phyloP scores from a whole-genome alignment of 805 yeast genomes.

The Ogataea ramenticola region DNA sequence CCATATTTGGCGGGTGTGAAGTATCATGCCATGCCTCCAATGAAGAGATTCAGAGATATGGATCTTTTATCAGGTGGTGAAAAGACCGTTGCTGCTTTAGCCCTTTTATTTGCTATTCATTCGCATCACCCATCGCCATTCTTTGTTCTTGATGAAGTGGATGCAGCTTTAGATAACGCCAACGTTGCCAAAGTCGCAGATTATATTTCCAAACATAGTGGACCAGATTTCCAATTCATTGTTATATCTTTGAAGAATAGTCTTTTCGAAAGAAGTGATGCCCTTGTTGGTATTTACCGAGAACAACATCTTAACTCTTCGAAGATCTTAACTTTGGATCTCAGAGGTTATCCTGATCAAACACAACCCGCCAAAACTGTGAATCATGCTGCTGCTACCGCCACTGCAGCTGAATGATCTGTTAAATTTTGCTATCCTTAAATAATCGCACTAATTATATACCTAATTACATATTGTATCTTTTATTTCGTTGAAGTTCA shows the following conservation, averaged over 20 bases:
- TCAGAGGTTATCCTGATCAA: conserved; percentile 49
- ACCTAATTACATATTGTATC: no score
- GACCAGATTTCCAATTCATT: conserved; percentile 80
- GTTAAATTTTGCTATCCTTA: no score
- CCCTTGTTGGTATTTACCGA: conserved; percentile 87
- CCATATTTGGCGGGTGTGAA: conserved; percentile 80
- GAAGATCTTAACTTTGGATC: conserved; percentile 64
- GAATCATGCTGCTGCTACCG: not conserved
- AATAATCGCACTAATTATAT: no score
- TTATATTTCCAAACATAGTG: conserved; percentile 69
- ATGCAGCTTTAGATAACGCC: conserved; percentile 90
- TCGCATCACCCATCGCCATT: conserved; percentile 91
- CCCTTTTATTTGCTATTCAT: conserved; percentile 85
- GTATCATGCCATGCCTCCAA: conserved; percentile 94
- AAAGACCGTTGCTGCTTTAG: conserved; percentile 92
- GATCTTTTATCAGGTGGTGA: conserved; percentile 94
- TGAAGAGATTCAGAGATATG: conserved; percentile 89
- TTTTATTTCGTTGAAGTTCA: no score
- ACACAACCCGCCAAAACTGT: not conserved
- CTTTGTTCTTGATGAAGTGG: conserved; percentile 95
- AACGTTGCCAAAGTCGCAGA: conserved; percentile 85
- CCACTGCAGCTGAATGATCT: not conserved
- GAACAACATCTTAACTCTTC: conserved; percentile 71
- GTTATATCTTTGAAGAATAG: conserved; percentile 87
- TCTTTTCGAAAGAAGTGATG: conserved; percentile 80